Evolutionary conservation across 2,329 filamentous ascomycete species (phyloP), one percentile per base, ranked within the genome.

Genomic region (Colletotrichum orbiculare): DNA sequence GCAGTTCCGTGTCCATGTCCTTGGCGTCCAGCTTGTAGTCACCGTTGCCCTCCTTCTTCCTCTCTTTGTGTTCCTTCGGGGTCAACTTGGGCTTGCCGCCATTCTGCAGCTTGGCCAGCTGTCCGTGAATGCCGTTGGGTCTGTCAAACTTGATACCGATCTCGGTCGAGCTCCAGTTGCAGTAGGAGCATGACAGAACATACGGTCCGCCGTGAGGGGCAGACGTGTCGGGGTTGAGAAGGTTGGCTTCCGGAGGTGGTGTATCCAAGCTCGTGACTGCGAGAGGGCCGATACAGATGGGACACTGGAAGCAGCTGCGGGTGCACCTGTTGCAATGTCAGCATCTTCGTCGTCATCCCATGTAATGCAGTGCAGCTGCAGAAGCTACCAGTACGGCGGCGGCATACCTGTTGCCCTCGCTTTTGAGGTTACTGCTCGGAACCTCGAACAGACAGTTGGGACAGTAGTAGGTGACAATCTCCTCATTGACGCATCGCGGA

Each of bases 391-490:
- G 15, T 8, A n/a, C 12, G 15, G 17, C 11, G 4, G 15, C 43
- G 12, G 77, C 82, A 66, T 84, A 96, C 93, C 94, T 89, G 78
- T 97, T 97, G 47, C 94, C 94, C 74, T 99, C 96, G 71, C 90
- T 92, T 78, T 95, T 94, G 49, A 98, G 88, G 73, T 93, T 94
- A 73, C 93, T 97, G 76, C 92, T 97, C 6, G 95, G 94, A 38
- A 97, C 95, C 78, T 99, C 96, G 73, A 99, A 98, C 62, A 99
- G 81, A 76, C 96, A 99, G 75, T 89, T 95, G 6, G 96, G 96
- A 73, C 96, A 99, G 78, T 93, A 99, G 84, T 94, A 97, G 58
- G 93, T 96, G 52, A 97, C 89, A 60, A 97, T 94, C 79, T 99
- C 96, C 75, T 99, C 96, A 52, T 90, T 87, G 58, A 96, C 92